Base-by-base conservation (phyloP, 2,329 filamentous ascomycete species). In the Botryotinia convoluta region DNA sequence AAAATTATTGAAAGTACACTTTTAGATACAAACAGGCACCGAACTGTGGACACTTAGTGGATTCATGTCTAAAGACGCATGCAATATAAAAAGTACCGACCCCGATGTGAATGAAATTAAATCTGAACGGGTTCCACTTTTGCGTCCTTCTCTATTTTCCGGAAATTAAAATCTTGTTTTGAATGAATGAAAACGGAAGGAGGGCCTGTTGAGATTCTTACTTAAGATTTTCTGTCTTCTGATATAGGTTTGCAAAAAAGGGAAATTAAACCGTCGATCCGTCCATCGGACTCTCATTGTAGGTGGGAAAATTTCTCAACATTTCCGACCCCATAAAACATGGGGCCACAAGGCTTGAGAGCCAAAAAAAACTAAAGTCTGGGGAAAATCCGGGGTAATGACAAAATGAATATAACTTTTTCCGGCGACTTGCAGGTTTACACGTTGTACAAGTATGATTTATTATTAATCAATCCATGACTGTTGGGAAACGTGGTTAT, bases 291-390 rank as follows among this genome's bases (percentile, higher is more conserved):
- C 18, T 57, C 37, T 69, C 18, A 42, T 44, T 69, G 48, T 69
- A 69, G 48, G 65, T 69, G 65, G 65, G 54, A 42, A 69, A 69
- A 69, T n/a, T 69, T 42, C 10, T 32, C 10, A 57, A 42, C 37
- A 57, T 57, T 68, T 68, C 65, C 35, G 5, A 67, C 37, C 20
- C 63, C 29, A 29, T 39, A 35, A 67, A 32, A 35, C 44, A 39
- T n/a, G 18, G 26, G 22, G 22, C 51, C 45, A 51, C 32, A 51
- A 64, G 59, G 59, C 8, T 22, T 3, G 35, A 16, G 35, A 61
- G n/a, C 14, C 14, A 10, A 63, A 63, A 18, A 10, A 29, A 44
- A 0, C 29, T 35, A 29, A 48, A 65, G 20, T 54, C 35, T 39
- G 45, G 64, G 48, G 61, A 18, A 62, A 63, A 42, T 10, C 37